These are phyloP conservation scores for Lactuca saligna DNA, from an alignment of 129 eudicot genomes.

Conservation along the genomic window DNA sequence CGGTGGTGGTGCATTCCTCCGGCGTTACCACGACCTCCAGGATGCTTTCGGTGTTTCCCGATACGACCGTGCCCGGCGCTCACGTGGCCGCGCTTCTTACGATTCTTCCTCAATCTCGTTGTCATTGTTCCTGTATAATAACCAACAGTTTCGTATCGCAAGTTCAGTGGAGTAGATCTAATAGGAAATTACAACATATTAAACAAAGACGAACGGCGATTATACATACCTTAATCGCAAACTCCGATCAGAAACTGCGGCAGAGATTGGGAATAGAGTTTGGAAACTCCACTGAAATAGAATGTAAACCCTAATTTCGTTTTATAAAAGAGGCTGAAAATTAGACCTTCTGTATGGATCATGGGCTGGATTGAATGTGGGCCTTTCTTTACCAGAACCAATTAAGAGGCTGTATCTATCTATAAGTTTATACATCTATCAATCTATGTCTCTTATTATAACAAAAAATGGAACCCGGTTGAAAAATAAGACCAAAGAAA, in stretches of 20 bases:
- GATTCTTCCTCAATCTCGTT: slow-evolving; percentile 45
- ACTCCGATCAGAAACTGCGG: slow-evolving; percentile 13
- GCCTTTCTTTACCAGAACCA: not conserved
- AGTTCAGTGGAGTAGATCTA: not conserved
- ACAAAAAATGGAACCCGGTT: no score
- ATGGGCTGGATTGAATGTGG: slow-evolving; percentile 6
- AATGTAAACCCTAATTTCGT: slow-evolving; percentile 9
- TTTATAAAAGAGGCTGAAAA: not conserved
- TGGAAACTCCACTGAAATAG: not conserved
- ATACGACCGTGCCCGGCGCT: slow-evolving; percentile 60
- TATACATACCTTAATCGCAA: not conserved
- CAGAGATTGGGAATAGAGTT: not conserved
- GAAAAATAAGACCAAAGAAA: no score
- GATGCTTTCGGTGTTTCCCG: slow-evolving; percentile 68
- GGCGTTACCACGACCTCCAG: slow-evolving; percentile 84
- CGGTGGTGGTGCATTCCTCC: slow-evolving; percentile 84
- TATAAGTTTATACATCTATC: no score
- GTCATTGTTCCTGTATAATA: slow-evolving; percentile 31
- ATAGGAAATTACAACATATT: not conserved
- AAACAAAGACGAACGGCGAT: not conserved
- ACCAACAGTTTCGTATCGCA: not conserved
- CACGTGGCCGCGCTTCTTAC: slow-evolving; percentile 75
- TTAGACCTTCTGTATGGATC: not conserved
- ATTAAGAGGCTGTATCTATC: not conserved
- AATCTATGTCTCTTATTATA: no score